These are phyloP conservation scores for Botryobasidium botryosum DNA, from an alignment of 768 basidiomycete species.

Conservation along the genomic window DNA sequence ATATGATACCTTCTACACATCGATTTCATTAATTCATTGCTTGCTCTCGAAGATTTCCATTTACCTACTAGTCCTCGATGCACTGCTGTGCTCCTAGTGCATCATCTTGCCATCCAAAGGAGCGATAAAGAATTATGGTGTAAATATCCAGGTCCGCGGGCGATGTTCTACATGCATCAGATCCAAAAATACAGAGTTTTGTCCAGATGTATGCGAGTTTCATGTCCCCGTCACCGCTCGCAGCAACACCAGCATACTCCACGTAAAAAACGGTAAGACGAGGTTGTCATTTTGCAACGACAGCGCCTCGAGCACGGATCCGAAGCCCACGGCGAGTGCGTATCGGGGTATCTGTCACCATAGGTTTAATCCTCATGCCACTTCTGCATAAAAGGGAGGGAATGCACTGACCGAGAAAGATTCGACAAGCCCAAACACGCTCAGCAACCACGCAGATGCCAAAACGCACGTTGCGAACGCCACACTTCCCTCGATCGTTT, in stretches of 20 bases:
- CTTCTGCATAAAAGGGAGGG: neutral
- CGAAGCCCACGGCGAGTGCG: conserved; percentile 37
- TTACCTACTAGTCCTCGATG: too few relatives aligned
- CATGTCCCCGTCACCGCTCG: too few relatives aligned
- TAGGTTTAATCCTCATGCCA: neutral
- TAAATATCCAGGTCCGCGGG: too few relatives aligned
- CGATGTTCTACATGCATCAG: too few relatives aligned
- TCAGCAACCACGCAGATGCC: conserved; percentile 48
- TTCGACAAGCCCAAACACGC: conserved; percentile 51
- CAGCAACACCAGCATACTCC: conserved; percentile 79
- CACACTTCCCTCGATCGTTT: conserved; percentile 82
- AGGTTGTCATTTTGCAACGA: conserved; percentile 97
- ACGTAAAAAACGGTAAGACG: conserved; percentile 89
- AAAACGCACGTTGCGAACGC: conserved; percentile 66
- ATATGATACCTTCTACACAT: too few relatives aligned
- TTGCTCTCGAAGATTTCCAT: too few relatives aligned
- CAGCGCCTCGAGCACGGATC: conserved; percentile 71
- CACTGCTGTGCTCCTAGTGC: too few relatives aligned
- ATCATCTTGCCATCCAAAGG: too few relatives aligned
- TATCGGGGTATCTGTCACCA: conserved; percentile 44
- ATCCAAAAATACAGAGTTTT: too few relatives aligned
- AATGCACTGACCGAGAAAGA: conserved; percentile 50
- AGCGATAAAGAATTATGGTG: too few relatives aligned
- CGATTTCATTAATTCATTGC: too few relatives aligned
- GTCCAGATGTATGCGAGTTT: too few relatives aligned